These are phyloP conservation scores for Colletotrichum echinochloae DNA, from an alignment of 2,329 filamentous ascomycete genomes.

Conservation along the genomic window DNA sequence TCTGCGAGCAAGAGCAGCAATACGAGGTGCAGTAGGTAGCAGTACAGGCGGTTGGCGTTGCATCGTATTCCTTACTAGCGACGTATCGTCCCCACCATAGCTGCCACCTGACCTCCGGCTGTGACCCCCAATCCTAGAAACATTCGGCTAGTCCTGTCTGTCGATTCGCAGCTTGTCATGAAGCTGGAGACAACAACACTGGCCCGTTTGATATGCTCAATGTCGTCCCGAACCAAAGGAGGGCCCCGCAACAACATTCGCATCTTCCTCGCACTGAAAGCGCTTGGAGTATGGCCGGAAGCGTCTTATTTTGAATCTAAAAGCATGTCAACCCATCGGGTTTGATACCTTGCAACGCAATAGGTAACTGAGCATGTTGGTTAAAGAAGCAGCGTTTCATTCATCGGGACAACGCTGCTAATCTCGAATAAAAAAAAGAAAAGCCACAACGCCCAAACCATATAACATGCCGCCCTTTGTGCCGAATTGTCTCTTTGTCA, in stretches of 20 bases:
- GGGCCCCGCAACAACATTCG: not conserved
- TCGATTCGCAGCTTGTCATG: not conserved
- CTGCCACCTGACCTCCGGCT: slow-evolving; percentile 22
- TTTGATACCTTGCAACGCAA: not conserved
- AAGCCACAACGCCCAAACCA: slow-evolving; percentile 23
- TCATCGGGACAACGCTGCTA: not conserved
- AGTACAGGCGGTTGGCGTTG: slow-evolving; percentile 28
- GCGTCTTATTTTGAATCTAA: not conserved
- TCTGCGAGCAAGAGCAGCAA: slow-evolving; percentile 15
- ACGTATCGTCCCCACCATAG: slow-evolving; percentile 10
- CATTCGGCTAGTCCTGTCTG: not conserved
- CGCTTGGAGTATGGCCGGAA: not conserved
- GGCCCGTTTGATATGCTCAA: not conserved
- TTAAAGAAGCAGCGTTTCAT: slow-evolving; percentile 6
- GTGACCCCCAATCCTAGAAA: slow-evolving; percentile 1
- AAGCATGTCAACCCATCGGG: not conserved
- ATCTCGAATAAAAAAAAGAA: slow-evolving; percentile 5
- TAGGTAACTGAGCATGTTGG: not conserved
- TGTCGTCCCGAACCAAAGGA: not conserved
- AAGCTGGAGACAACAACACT: not conserved
- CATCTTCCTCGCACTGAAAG: not conserved
- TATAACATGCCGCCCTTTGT: slow-evolving; percentile 2
- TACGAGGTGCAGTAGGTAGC: slow-evolving; percentile 36
- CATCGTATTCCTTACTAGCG: slow-evolving; percentile 24
- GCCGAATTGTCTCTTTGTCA: slow-evolving; percentile 25